These are phyloP conservation scores for Fusarium falciforme DNA, from an alignment of 2,329 filamentous ascomycete species.

Conservation along the genomic window DNA sequence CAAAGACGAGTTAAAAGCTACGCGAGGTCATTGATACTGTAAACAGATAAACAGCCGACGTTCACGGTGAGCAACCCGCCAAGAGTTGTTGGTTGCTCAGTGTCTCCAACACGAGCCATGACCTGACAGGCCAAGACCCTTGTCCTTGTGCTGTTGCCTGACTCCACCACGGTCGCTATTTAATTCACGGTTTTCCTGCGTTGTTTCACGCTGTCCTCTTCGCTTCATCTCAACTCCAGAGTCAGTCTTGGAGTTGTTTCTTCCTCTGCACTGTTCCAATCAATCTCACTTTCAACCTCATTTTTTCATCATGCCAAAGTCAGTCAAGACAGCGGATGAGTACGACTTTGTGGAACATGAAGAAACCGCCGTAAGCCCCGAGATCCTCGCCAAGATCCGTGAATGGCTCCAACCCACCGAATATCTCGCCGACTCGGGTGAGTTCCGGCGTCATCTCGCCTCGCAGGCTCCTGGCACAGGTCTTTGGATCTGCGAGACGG, in stretches of 20 bases:
- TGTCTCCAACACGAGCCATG: background rate
- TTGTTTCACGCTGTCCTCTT: background rate
- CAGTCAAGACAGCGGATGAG: constrained; percentile 30
- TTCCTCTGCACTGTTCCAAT: background rate
- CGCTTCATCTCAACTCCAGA: background rate
- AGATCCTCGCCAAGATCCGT: constrained; percentile 27
- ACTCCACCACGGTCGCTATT: background rate
- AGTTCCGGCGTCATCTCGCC: constrained; percentile 40
- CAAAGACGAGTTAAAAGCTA: background rate
- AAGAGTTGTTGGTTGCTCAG: background rate
- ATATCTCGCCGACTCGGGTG: constrained; percentile 41
- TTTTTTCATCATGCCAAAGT: constrained; percentile 22
- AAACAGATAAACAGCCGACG: background rate
- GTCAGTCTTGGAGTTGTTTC: background rate
- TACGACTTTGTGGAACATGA: constrained; percentile 34
- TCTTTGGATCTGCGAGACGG: constrained; percentile 40
- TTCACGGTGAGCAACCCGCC: background rate
- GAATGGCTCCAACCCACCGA: constrained; percentile 46
- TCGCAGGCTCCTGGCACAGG: constrained; percentile 43
- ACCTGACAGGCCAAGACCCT: background rate
- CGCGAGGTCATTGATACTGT: background rate
- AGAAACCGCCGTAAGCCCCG: constrained; percentile 23
- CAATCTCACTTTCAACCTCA: background rate
- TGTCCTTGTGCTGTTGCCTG: background rate
- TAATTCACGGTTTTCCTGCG: background rate